Evolutionary conservation across 129 eudicot genomes (phyloP).

Genomic region (Erigeron canadensis): DNA sequence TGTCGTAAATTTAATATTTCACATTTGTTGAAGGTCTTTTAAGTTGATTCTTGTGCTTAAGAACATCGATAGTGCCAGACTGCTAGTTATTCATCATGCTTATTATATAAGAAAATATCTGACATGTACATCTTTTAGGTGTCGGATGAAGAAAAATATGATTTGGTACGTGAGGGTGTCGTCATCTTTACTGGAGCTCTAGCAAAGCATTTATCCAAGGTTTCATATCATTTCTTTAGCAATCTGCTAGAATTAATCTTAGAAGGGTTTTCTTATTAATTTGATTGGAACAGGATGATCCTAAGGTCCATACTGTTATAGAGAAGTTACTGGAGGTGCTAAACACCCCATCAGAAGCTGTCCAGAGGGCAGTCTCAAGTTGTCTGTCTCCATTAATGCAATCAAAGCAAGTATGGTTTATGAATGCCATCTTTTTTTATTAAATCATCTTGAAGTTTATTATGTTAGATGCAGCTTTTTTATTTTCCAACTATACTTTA

Average conservation of each 20-base stretch:
- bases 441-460: not conserved
- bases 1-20: not conserved
- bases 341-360: conserved; percentile 99
- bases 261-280: not conserved
- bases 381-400: conserved; percentile 94
- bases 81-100: not conserved
- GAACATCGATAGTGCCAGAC: not conserved
- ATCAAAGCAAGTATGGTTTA: conserved; percentile 70
- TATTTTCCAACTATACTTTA: not conserved
- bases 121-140: conserved; percentile 47
- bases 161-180: conserved; percentile 98
- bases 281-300: conserved; percentile 68
- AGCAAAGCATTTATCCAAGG: conserved; percentile 93
- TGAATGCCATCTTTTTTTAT: not conserved
- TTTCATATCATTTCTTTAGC: conserved; percentile 22
- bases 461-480: not conserved
- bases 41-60: not conserved
- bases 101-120: not conserved
- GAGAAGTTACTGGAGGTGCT: conserved; percentile 93
- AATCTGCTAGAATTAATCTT: not conserved
- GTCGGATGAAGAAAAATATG: conserved; percentile 93
- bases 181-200: conserved; percentile 97
- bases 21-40: not conserved
- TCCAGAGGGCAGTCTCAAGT: conserved; percentile 93
- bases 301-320: conserved; percentile 90